A percentile compares a stretch with the other conserved stretches of the same genome.
These are phyloP conservation scores for Carex kokanica DNA, from an alignment of 176 grass and related monocot genomes.

Conservation along the genomic window DNA sequence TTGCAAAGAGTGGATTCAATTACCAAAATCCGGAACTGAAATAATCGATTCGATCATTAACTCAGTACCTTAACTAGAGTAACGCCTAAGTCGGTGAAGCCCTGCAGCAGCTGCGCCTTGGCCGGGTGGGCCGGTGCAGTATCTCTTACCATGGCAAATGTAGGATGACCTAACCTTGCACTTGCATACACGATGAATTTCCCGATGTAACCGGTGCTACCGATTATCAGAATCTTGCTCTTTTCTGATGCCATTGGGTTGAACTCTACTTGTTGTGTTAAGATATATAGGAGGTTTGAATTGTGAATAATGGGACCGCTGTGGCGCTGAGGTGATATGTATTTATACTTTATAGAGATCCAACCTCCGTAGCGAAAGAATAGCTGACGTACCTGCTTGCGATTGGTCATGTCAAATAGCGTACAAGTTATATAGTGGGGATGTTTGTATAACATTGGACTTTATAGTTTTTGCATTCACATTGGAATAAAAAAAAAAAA, in stretches of 20 bases:
- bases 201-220: constrained; percentile 55
- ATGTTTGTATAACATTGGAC: too few relatives aligned
- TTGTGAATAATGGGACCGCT: not conserved
- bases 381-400: not conserved
- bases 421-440: too few relatives aligned
- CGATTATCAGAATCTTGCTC: constrained; percentile 54
- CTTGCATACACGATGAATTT: constrained; percentile 42
- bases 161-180: constrained; percentile 45
- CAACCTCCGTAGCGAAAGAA: not conserved
- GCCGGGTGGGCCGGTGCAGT: constrained; percentile 19
- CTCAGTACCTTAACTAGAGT: constrained; percentile 39
- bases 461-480: too few relatives aligned
- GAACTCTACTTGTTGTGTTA: not conserved
- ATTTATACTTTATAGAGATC: not conserved
- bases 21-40: not conserved
- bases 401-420: not conserved
- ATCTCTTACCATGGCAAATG: constrained; percentile 44
- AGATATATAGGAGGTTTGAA: not conserved
- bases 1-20: too few relatives aligned
- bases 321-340: not conserved
- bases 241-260: constrained; percentile 18
- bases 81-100: constrained; percentile 42
- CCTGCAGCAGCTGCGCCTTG: constrained; percentile 42
- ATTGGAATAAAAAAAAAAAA: too few relatives aligned
- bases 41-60: not conserved